These are phyloP conservation scores for Exophiala viscosa DNA, from an alignment of 2,329 filamentous ascomycete genomes.

Conservation along the genomic window DNA sequence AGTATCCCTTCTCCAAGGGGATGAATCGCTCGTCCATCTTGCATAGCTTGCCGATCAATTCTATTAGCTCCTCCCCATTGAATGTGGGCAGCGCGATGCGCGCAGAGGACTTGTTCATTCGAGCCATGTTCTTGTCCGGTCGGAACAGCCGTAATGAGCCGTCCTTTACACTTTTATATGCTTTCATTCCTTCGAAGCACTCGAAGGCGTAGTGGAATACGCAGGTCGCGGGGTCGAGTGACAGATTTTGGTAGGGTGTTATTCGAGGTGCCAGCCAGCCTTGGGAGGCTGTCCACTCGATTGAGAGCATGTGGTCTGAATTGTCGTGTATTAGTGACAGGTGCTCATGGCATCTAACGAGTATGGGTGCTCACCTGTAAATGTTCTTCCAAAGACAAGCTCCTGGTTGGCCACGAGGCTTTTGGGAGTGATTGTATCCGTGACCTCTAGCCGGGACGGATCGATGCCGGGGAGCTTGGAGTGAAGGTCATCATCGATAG, in stretches of 20 bases:
- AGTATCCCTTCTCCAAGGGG: slow-evolving; percentile 79
- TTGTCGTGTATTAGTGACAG: not conserved
- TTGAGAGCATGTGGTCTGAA: slow-evolving; percentile 90
- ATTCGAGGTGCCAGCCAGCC: slow-evolving; percentile 85
- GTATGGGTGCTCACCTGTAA: slow-evolving; percentile 65
- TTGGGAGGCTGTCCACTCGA: slow-evolving; percentile 82
- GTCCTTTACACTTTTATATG: slow-evolving; percentile 75
- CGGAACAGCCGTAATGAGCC: slow-evolving; percentile 84
- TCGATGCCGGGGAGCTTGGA: slow-evolving; percentile 63
- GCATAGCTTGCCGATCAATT: slow-evolving; percentile 76
- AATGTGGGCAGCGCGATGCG: slow-evolving; percentile 93
- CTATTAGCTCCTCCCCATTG: slow-evolving; percentile 66
- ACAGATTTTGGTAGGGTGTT: slow-evolving; percentile 92
- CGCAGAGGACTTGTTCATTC: slow-evolving; percentile 84
- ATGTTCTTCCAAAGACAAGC: slow-evolving; percentile 83
- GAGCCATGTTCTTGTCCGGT: slow-evolving; percentile 92
- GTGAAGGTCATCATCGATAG: slow-evolving; percentile 17
- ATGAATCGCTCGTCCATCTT: slow-evolving; percentile 86
- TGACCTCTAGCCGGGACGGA: slow-evolving; percentile 69
- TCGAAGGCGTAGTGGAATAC: slow-evolving; percentile 99
- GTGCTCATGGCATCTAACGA: not conserved
- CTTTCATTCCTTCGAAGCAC: slow-evolving; percentile 99
- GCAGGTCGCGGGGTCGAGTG: slow-evolving; percentile 90
- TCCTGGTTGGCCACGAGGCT: slow-evolving; percentile 69
- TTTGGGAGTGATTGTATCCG: slow-evolving; percentile 72